Conservation (phyloP, 345 rosid genomes). For the Ceriops decandra region DNA sequence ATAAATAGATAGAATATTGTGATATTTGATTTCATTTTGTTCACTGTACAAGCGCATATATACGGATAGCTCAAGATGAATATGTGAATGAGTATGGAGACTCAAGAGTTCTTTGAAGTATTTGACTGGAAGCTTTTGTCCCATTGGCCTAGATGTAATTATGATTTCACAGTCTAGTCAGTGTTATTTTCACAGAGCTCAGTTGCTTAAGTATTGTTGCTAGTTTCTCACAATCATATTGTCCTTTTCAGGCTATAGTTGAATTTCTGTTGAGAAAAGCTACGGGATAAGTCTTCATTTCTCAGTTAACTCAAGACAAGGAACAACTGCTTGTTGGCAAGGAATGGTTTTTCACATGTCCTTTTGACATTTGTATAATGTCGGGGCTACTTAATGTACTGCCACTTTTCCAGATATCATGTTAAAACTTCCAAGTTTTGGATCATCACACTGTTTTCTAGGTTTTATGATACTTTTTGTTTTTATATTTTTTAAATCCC, state of each 20-base stretch:
- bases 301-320: slow-evolving; percentile 37
- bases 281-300: slow-evolving; percentile 21
- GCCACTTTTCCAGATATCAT: slow-evolving; percentile 12
- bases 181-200: neutral
- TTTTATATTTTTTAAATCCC: neutral
- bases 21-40: too few species aligned
- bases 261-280: slow-evolving; percentile 21
- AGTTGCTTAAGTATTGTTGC: neutral
- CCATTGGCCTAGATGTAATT: too few species aligned
- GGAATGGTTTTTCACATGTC: slow-evolving; percentile 60
- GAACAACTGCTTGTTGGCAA: slow-evolving; percentile 31
- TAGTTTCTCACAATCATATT: slow-evolving; percentile 24
- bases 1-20: too few species aligned
- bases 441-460: neutral
- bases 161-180: too few species aligned
- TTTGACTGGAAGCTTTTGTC: too few species aligned
- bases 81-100: too few species aligned
- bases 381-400: slow-evolving; percentile 90
- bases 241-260: slow-evolving; percentile 42
- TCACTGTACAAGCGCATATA: too few species aligned
- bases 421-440: slow-evolving; percentile 11
- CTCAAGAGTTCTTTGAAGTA: too few species aligned
- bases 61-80: too few species aligned
- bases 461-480: neutral
- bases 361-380: slow-evolving; percentile 63